Evolutionary conservation across 495 filamentous ascomycete species (phyloP).

Genomic region (Penicillium ochrochloron): DNA sequence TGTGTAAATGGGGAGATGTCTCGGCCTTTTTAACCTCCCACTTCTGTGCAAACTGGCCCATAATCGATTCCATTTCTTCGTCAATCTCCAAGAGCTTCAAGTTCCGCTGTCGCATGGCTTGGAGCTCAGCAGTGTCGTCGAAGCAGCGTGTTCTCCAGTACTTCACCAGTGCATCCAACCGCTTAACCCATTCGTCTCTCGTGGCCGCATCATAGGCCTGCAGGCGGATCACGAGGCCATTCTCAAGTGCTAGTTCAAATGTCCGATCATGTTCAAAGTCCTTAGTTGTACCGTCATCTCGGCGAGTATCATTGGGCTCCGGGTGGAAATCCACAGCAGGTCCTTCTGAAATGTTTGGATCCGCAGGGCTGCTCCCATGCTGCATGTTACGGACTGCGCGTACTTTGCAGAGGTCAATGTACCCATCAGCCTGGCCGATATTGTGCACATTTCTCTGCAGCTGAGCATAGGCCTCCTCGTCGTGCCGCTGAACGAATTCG

Average conservation of each 20-base stretch:
- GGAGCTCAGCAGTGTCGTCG: conserved; percentile 61
- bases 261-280: conserved; percentile 62
- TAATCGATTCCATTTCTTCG: conserved; percentile 68
- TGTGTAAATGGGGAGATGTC: conserved; percentile 69
- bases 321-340: conserved; percentile 55
- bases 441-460: conserved; percentile 64
- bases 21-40: conserved; percentile 74
- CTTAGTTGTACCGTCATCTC: conserved; percentile 57
- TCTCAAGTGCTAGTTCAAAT: conserved; percentile 67
- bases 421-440: conserved; percentile 64
- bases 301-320: conserved; percentile 47
- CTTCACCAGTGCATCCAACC: conserved; percentile 59
- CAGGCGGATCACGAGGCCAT: conserved; percentile 68
- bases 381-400: conserved; percentile 59
- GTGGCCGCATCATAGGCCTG: conserved; percentile 64
- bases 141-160: conserved; percentile 69
- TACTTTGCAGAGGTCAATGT: conserved; percentile 66
- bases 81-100: conserved; percentile 68
- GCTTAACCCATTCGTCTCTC: conserved; percentile 67
- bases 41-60: conserved; percentile 72
- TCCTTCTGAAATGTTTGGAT: conserved; percentile 53
- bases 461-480: conserved; percentile 67
- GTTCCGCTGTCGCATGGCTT: conserved; percentile 62
- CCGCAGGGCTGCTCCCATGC: conserved; percentile 53
- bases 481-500: conserved; percentile 51